Conservation (phyloP, 306 rosid genomes). For the Vigna hirtella region DNA sequence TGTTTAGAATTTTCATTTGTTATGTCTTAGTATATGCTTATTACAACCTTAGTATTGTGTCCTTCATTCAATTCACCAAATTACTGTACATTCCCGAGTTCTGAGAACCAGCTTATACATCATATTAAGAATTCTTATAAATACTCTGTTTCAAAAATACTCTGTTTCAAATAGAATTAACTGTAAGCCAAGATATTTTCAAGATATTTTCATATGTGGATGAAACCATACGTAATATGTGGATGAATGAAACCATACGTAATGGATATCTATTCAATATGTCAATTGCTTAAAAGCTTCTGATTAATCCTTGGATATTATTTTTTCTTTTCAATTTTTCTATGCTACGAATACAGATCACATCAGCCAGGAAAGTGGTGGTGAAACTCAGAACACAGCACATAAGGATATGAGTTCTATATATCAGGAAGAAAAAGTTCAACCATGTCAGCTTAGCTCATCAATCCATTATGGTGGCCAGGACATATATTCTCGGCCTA, state of each 20-base stretch:
- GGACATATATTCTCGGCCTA: slow-evolving; percentile 70
- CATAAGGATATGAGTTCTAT: slow-evolving; percentile 59
- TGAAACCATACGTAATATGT: slow-evolving; percentile 12
- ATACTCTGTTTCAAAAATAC: slow-evolving; percentile 7
- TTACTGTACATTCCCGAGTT: background rate
- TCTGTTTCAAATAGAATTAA: background rate
- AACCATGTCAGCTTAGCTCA: slow-evolving; percentile 90
- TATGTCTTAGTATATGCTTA: slow-evolving; percentile 3
- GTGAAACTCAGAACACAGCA: slow-evolving; percentile 52
- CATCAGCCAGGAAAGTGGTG: slow-evolving; percentile 45
- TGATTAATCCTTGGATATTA: slow-evolving; percentile 12
- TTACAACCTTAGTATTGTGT: background rate
- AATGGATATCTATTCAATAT: background rate
- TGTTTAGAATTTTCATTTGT: background rate
- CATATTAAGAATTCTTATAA: background rate
- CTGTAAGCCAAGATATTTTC: background rate
- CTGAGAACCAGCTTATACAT: background rate
- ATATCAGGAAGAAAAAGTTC: slow-evolving; percentile 75
- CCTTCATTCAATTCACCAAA: background rate
- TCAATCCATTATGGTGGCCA: slow-evolving; percentile 96
- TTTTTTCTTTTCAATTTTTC: background rate
- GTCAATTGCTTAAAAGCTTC: background rate
- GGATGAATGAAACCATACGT: background rate
- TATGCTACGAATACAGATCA: slow-evolving; percentile 52
- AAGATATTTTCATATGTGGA: slow-evolving; percentile 10